These are phyloP conservation scores for Sphaceloma murrayae DNA, from an alignment of 2,329 filamentous ascomycete genomes.

Conservation along the genomic window DNA sequence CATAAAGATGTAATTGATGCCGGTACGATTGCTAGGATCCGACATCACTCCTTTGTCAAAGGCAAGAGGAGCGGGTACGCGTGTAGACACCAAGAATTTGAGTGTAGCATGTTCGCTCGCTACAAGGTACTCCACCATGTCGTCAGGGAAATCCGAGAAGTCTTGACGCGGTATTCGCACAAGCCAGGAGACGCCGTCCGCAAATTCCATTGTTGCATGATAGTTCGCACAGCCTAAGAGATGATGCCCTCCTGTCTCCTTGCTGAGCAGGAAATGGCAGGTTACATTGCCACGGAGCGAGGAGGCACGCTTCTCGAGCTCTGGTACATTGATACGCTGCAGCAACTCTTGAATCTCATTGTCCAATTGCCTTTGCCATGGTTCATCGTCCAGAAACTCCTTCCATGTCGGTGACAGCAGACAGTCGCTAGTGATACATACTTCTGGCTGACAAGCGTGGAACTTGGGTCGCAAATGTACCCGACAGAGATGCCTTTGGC, in stretches of 20 bases:
- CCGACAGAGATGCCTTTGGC: too few species aligned
- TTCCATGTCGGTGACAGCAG: too few species aligned
- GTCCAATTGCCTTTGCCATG: background rate
- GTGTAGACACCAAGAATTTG: background rate
- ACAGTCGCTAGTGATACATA: too few species aligned
- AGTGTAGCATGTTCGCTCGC: slow-evolving; percentile 11
- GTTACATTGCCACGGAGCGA: background rate
- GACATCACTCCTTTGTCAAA: background rate
- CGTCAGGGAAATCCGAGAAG: background rate
- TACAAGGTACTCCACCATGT: slow-evolving; percentile 12
- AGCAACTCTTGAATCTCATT: background rate
- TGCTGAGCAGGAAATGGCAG: background rate
- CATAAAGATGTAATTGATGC: slow-evolving; percentile 9
- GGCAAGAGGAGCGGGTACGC: background rate
- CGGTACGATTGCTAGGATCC: background rate
- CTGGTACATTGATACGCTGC: background rate
- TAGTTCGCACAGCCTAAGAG: slow-evolving; percentile 3
- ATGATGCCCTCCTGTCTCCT: background rate
- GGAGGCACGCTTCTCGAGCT: background rate
- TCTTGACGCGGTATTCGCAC: background rate
- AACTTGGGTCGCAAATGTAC: too few species aligned
- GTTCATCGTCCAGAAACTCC: too few species aligned
- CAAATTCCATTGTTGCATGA: slow-evolving; percentile 5
- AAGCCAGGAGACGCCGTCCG: background rate
- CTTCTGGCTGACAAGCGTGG: too few species aligned